A percentile compares a stretch with the other conserved stretches of the same genome.
phyloP scores from a whole-genome alignment of 805 yeast genomes.

The Kuraishia capsulata region DNA sequence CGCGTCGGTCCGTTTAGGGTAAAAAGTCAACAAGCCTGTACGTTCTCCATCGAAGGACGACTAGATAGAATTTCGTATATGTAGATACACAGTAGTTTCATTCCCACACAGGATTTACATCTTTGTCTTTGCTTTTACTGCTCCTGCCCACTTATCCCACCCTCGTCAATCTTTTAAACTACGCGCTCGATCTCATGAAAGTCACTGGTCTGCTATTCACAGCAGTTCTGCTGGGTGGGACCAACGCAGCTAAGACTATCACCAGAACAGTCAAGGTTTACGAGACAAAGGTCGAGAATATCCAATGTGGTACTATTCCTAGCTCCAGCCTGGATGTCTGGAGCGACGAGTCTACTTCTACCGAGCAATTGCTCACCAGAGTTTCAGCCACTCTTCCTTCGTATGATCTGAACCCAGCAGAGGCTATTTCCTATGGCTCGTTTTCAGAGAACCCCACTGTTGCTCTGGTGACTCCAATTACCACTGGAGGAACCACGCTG shows the following conservation, averaged over 20 bases:
- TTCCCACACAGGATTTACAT: too few relatives aligned
- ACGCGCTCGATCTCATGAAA: too few relatives aligned
- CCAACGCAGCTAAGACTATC: constrained; percentile 18
- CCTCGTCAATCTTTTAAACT: too few relatives aligned
- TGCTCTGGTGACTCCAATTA: not conserved
- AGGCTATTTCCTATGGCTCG: not conserved
- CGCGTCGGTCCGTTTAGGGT: too few relatives aligned
- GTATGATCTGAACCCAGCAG: not conserved
- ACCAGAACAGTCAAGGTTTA: constrained; percentile 7
- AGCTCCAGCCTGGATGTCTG: not conserved
- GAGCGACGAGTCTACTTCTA: not conserved
- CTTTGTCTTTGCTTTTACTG: too few relatives aligned
- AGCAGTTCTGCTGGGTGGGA: constrained; percentile 4
- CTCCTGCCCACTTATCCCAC: too few relatives aligned
- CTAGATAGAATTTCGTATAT: not conserved
- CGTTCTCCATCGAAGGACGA: not conserved
- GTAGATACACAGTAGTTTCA: too few relatives aligned
- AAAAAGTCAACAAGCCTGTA: too few relatives aligned
- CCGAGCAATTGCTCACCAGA: not conserved
- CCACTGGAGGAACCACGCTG: not conserved
- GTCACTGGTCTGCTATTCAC: too few relatives aligned
- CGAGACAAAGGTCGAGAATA: not conserved
- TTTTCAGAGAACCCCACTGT: not conserved
- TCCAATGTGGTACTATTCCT: not conserved
- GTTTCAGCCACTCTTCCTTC: not conserved